A percentile compares a stretch with the other conserved stretches of the same genome.
These are phyloP conservation scores for Suhomyces taliae DNA, from an alignment of 1,139 yeast genomes.

Conservation along the genomic window DNA sequence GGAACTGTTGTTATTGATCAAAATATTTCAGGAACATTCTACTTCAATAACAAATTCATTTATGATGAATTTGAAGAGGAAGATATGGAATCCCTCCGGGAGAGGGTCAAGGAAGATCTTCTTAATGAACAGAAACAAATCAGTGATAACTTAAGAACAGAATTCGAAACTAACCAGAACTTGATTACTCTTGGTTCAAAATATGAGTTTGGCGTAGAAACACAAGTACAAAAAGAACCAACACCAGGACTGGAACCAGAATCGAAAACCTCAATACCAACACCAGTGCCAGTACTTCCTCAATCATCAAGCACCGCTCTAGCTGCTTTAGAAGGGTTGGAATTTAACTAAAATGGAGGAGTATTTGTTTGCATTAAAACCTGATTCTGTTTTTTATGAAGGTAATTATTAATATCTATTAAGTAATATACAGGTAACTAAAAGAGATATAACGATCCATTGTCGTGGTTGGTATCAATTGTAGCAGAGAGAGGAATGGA, in stretches of 20 bases:
- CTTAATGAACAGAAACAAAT: conserved; percentile 22
- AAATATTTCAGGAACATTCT: conserved; percentile 57
- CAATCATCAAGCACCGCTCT: not conserved
- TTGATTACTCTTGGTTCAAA: conserved; percentile 22
- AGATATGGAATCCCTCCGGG: conserved; percentile 13
- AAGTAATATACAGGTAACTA: too few species aligned
- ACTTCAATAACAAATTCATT: conserved; percentile 34
- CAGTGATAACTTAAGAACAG: conserved; percentile 15
- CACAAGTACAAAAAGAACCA: not conserved
- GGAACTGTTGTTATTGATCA: conserved; percentile 70
- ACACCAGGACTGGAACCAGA: not conserved
- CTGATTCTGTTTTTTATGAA: too few species aligned
- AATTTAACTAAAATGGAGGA: not conserved
- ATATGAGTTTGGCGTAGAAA: conserved; percentile 17
- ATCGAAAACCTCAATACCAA: too few species aligned
- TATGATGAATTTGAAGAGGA: conserved; percentile 11
- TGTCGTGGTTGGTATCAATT: not conserved
- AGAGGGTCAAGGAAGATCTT: conserved; percentile 17
- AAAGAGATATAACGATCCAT: not conserved
- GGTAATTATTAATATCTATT: too few species aligned
- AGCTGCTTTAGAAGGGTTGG: conserved; percentile 3
- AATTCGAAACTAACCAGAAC: conserved; percentile 16
- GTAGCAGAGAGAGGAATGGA: too few species aligned
- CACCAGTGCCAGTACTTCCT: not conserved
- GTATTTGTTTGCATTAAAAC: too few species aligned